Evolutionary conservation across 768 basidiomycete species (phyloP).

Genomic region (Trametes cubensis): DNA sequence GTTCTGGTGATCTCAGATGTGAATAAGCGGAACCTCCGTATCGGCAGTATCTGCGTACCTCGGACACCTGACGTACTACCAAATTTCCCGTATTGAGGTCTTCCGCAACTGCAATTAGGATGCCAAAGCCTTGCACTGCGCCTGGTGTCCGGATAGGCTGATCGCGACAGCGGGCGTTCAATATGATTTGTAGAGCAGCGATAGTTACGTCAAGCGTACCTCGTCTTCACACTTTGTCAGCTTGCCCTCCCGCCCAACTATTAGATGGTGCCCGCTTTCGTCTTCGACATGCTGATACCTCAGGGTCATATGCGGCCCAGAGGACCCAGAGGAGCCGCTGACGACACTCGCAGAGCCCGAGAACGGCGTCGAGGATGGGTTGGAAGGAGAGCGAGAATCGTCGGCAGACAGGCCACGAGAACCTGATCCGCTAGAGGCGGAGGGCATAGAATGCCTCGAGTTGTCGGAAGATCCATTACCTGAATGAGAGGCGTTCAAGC

Average conservation of each 20-base stretch:
- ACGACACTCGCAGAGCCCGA: conserved; percentile 21
- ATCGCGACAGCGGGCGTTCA: background rate
- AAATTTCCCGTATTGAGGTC: conserved; percentile 53
- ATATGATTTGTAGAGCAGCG: background rate
- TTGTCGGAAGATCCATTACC: conserved; percentile 17
- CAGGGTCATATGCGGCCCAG: conserved; percentile 52
- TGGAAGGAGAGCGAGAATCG: conserved; percentile 4
- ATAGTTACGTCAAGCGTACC: conserved; percentile 32
- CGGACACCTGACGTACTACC: conserved; percentile 76
- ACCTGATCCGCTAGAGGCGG: conserved; percentile 1
- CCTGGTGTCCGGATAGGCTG: conserved; percentile 83
- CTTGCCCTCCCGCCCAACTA: conserved; percentile 69
- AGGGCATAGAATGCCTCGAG: conserved; percentile 1
- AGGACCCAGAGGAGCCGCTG: conserved; percentile 24
- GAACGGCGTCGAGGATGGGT: background rate
- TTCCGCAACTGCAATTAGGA: conserved; percentile 72
- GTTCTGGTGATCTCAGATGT: conserved; percentile 49
- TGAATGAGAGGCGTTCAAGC: conserved; percentile 6
- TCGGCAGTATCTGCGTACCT: conserved; percentile 46
- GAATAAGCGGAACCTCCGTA: background rate
- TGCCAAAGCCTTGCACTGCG: conserved; percentile 82
- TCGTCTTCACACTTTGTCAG: conserved; percentile 76
- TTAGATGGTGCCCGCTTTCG: conserved; percentile 68
- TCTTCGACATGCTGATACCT: conserved; percentile 68
- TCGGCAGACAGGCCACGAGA: conserved; percentile 11